phyloP scores from a whole-genome alignment of 2,329 filamentous ascomycete species.

The Periconia sp. region DNA sequence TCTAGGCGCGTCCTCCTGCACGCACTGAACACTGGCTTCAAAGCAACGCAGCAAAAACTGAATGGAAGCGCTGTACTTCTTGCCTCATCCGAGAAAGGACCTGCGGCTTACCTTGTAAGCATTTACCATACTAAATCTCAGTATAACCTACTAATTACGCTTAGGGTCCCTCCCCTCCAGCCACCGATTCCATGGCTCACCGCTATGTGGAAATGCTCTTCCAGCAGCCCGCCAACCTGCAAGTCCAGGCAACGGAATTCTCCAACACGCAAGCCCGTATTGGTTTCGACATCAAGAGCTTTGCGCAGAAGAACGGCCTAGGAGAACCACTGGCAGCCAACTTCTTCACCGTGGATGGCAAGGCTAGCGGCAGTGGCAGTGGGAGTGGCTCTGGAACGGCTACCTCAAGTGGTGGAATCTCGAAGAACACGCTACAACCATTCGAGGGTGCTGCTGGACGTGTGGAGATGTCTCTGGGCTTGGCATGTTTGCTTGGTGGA shows the following conservation, averaged over 20 bases:
- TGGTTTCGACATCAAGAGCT: constrained; percentile 35
- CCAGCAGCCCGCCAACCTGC: constrained; percentile 32
- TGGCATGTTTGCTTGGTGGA: constrained; percentile 19
- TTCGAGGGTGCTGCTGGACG: constrained; percentile 27
- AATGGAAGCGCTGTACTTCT: constrained; percentile 29
- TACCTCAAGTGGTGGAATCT: constrained; percentile 15
- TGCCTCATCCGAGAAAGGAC: constrained; percentile 32
- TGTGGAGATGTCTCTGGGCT: constrained; percentile 15
- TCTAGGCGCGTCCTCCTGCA: constrained; percentile 40
- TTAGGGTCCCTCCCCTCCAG: constrained; percentile 40
- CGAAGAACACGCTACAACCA: constrained; percentile 19
- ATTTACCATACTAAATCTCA: too few species aligned
- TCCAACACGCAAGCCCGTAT: constrained; percentile 26
- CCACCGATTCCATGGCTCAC: constrained; percentile 39
- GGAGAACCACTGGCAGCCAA: constrained; percentile 38
- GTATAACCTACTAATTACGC: too few species aligned
- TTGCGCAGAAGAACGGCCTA: constrained; percentile 31
- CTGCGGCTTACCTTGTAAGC: constrained; percentile 39
- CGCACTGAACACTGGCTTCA: constrained; percentile 41
- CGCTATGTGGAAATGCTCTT: constrained; percentile 45
- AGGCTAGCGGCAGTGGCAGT: constrained; percentile 13
- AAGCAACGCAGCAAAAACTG: constrained; percentile 35
- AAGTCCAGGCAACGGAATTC: constrained; percentile 29
- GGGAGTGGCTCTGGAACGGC: constrained; percentile 4
- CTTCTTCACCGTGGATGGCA: constrained; percentile 44